These are phyloP conservation scores for Neospermospora avenae DNA, from an alignment of 2,329 filamentous ascomycete genomes.

Conservation along the genomic window DNA sequence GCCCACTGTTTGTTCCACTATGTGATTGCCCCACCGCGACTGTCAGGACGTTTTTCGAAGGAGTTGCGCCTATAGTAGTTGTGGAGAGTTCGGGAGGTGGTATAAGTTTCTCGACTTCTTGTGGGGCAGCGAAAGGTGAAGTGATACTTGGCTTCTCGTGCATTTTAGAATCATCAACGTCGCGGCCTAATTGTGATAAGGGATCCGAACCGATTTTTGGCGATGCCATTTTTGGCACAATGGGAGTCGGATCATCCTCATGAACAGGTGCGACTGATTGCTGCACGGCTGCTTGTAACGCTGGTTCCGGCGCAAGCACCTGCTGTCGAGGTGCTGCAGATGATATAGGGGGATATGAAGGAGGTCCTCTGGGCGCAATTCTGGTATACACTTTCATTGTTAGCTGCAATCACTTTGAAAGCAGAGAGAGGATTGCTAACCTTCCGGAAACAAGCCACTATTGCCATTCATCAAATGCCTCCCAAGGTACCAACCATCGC, in stretches of 20 bases:
- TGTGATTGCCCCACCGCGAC: slow-evolving; percentile 44
- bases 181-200: slow-evolving; percentile 33
- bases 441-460: slow-evolving; percentile 80
- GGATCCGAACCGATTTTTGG: slow-evolving; percentile 19
- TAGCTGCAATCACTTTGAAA: slow-evolving; percentile 9
- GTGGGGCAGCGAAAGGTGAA: slow-evolving; percentile 39
- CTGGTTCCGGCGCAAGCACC: slow-evolving; percentile 8
- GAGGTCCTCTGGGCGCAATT: slow-evolving; percentile 33
- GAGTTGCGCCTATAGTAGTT: slow-evolving; percentile 29
- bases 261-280: slow-evolving; percentile 8
- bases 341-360: slow-evolving; percentile 30
- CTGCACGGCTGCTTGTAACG: slow-evolving; percentile 9
- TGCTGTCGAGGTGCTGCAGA: slow-evolving; percentile 19
- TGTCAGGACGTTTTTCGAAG: slow-evolving; percentile 39
- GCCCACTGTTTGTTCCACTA: slow-evolving; percentile 38
- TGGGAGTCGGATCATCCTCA: slow-evolving; percentile 12
- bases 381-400: slow-evolving; percentile 35
- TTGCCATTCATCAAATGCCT: slow-evolving; percentile 70
- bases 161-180: slow-evolving; percentile 23
- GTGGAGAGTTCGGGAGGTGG: slow-evolving; percentile 16
- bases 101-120: slow-evolving; percentile 12
- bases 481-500: slow-evolving; percentile 81
- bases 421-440: slow-evolving; percentile 43
- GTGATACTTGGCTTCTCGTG: slow-evolving; percentile 34
- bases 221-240: slow-evolving; percentile 14